These are phyloP conservation scores for Nitzschia sp. DNA, from an alignment of 108 stramenopile species.

Conservation along the genomic window DNA sequence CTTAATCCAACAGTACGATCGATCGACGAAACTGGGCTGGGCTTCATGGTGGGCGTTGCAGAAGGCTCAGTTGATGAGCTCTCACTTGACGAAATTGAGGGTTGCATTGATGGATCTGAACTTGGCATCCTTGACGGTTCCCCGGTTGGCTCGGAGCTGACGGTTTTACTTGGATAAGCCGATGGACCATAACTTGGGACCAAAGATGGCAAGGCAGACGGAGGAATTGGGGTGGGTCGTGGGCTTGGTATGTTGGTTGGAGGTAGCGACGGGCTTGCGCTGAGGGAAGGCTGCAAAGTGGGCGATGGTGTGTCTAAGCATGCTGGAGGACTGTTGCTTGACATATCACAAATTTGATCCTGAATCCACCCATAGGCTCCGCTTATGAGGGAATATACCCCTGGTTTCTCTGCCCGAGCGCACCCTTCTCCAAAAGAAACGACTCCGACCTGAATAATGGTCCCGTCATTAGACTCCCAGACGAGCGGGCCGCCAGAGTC, in stretches of 20 bases:
- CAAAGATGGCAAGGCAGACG: too few relatives aligned
- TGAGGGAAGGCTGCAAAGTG: neutral
- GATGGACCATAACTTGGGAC: too few relatives aligned
- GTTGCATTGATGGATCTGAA: neutral
- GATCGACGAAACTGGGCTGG: too few relatives aligned
- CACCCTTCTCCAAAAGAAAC: constrained; percentile 35
- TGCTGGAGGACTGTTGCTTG: constrained; percentile 16
- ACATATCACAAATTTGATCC: constrained; percentile 28
- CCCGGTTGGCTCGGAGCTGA: neutral
- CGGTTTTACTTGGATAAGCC: too few relatives aligned
- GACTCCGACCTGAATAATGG: constrained; percentile 31
- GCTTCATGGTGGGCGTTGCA: neutral
- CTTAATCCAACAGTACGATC: too few relatives aligned
- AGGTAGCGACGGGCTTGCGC: too few relatives aligned
- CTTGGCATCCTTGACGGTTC: neutral
- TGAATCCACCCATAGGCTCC: constrained; percentile 30
- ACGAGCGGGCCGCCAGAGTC: constrained; percentile 37
- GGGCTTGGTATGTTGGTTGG: too few relatives aligned
- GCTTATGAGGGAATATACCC: constrained; percentile 33
- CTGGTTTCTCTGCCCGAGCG: constrained; percentile 16
- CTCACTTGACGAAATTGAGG: neutral
- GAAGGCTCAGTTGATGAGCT: neutral
- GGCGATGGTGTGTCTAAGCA: constrained; percentile 1
- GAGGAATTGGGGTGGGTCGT: too few relatives aligned
- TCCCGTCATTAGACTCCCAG: neutral